Evolutionary conservation across 108 stramenopile species (phyloP).

Genomic region (Mayamaea pseudoterrestris): DNA sequence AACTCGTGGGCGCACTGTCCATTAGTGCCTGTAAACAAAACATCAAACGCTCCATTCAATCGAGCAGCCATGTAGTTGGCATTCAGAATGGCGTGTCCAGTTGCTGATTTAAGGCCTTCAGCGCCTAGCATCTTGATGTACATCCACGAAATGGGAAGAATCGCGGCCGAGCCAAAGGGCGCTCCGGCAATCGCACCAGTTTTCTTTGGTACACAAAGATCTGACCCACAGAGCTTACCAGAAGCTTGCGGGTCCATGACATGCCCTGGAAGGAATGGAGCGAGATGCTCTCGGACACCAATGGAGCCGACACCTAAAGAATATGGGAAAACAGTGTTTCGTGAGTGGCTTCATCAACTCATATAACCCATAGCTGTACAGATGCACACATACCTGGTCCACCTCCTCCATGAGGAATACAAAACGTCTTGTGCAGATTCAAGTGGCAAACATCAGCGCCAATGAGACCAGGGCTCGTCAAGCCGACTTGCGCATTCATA

Average conservation of each 20-base stretch:
- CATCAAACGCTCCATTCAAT: constrained; percentile 81
- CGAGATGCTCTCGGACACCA: constrained; percentile 90
- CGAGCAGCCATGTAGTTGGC: constrained; percentile 99
- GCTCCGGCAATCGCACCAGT: constrained; percentile 87
- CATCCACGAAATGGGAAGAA: constrained; percentile 99
- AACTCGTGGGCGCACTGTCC: constrained; percentile 99
- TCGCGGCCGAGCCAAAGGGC: constrained; percentile 95
- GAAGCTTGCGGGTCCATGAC: constrained; percentile 69
- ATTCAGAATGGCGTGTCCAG: constrained; percentile 92
- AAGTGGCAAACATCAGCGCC: constrained; percentile 99
- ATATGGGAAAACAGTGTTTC: no score
- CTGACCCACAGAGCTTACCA: constrained; percentile 68
- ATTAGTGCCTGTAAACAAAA: constrained; percentile 86
- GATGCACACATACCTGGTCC: constrained; percentile 60
- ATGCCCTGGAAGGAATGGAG: constrained; percentile 97
- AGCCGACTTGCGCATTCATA: constrained; percentile 98
- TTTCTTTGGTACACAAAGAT: constrained; percentile 64
- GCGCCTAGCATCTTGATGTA: constrained; percentile 98
- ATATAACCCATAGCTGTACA: background rate
- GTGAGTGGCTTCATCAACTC: background rate
- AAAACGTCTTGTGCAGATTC: constrained; percentile 99
- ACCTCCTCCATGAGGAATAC: constrained; percentile 99
- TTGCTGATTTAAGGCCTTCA: constrained; percentile 84
- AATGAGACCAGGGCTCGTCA: constrained; percentile 93
- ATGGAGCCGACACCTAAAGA: constrained; percentile 88